Evolutionary conservation across 495 filamentous ascomycete genomes (phyloP).

Genomic region (Aspergillus conjunctus): DNA sequence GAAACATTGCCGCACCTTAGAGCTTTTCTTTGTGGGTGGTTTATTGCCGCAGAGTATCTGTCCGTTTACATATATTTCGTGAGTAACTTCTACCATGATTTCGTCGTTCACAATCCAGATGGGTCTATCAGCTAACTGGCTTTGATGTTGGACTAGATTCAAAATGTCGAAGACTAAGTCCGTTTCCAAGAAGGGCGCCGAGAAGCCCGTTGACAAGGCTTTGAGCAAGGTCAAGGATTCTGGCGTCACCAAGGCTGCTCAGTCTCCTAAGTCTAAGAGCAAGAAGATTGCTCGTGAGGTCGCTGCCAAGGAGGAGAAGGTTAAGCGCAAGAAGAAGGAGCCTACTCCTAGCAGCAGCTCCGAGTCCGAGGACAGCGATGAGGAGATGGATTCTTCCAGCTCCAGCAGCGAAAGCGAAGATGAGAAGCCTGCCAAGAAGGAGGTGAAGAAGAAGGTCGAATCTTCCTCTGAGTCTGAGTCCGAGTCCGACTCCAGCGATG

Average conservation of each 20-base stretch:
- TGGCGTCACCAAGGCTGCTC: conserved; percentile 52
- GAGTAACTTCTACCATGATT: too few species aligned
- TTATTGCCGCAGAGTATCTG: not conserved
- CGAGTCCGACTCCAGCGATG: conserved; percentile 36
- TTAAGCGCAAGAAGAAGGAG: conserved; percentile 51
- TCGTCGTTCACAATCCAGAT: not conserved
- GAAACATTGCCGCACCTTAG: conserved; percentile 46
- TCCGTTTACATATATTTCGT: too few species aligned
- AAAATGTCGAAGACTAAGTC: conserved; percentile 58
- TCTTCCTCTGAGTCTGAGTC: conserved; percentile 43
- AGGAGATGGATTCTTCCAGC: conserved; percentile 44
- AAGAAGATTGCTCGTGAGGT: conserved; percentile 51
- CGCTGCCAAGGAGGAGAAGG: conserved; percentile 46
- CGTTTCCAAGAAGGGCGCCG: conserved; percentile 42
- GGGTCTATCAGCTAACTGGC: conserved; percentile 27
- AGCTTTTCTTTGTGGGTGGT: conserved; percentile 25
- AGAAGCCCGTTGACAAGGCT: conserved; percentile 50
- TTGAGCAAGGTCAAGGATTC: conserved; percentile 56
- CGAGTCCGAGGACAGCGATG: conserved; percentile 49
- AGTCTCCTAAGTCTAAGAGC: conserved; percentile 54
- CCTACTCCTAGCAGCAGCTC: conserved; percentile 50
- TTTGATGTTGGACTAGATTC: conserved; percentile 22
- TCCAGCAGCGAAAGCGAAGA: conserved; percentile 43
- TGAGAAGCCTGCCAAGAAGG: conserved; percentile 42
- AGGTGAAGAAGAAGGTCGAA: conserved; percentile 27